Percentiles rank a stretch among this genome's conserved stretches.
phyloP scores from a whole-genome alignment of 2,329 filamentous ascomycete species.

The Cyanodermella asteris region DNA sequence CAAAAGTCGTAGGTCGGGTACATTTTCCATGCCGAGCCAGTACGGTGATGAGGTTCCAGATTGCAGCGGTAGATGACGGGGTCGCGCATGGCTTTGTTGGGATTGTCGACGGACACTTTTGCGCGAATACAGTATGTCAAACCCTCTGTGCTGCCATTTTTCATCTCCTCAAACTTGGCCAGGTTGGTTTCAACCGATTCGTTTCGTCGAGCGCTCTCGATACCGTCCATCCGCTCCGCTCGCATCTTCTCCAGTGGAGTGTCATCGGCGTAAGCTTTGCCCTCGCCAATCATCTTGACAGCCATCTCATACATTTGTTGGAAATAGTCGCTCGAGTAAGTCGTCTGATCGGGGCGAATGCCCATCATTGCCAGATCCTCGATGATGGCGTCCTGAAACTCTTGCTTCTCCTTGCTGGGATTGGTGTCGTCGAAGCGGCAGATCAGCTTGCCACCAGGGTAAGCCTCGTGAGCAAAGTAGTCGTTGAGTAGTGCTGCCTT shows the following conservation, averaged over 20 bases:
- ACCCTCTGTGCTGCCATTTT: slow-evolving; percentile 58
- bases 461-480: slow-evolving; percentile 87
- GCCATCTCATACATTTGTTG: slow-evolving; percentile 74
- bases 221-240: slow-evolving; percentile 61
- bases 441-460: slow-evolving; percentile 74
- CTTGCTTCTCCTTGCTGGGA: slow-evolving; percentile 88
- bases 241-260: slow-evolving; percentile 79
- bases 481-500: slow-evolving; percentile 88
- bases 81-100: slow-evolving; percentile 89
- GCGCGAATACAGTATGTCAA: slow-evolving; percentile 77
- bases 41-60: slow-evolving; percentile 37
- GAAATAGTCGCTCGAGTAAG: slow-evolving; percentile 92
- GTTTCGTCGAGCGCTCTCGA: slow-evolving; percentile 62
- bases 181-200: slow-evolving; percentile 64
- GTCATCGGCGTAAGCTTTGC: slow-evolving; percentile 84
- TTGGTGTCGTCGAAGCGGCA: slow-evolving; percentile 96
- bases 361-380: slow-evolving; percentile 83
- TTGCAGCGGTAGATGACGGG: slow-evolving; percentile 97
- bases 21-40: slow-evolving; percentile 41
- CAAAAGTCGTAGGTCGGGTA: slow-evolving; percentile 48
- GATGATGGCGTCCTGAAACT: slow-evolving; percentile 83
- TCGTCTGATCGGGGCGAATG: slow-evolving; percentile 66
- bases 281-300: slow-evolving; percentile 63
- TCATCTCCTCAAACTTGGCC: slow-evolving; percentile 82
- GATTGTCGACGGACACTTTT: slow-evolving; percentile 76